Evolutionary conservation across 2,329 filamentous ascomycete species (phyloP), one percentile per base, ranked within the genome.

Genomic region (Aspergillus novoparasiticus): DNA sequence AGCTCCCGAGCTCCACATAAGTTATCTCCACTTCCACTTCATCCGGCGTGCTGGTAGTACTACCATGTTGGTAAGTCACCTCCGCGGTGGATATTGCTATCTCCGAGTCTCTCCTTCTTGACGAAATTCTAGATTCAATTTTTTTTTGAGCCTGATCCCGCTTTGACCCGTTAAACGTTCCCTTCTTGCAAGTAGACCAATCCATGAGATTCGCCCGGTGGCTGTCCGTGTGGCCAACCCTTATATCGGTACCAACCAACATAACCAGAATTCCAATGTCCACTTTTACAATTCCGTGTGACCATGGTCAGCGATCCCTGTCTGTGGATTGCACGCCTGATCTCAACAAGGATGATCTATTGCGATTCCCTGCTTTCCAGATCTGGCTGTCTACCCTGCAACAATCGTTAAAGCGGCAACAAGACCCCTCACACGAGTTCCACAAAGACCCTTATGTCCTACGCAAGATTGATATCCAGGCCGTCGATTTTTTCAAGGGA

Each of bases 361-460:
- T 81, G 21, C 74, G 75, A 1, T 87, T 87, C 60, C 81, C 82
- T 5, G 83, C 86, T 0, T 86, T 87, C 71, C 82, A 83, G 48
- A 80, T 79, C 48, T 88, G 86, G 86, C 76, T 85, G 5, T 73
- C 75, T 2, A 85, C 81, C 0, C 72, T 87, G 1, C 78, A 82
- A 43, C 75, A 78, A 28, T 84, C 83, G 0, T 75, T 87, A 5
- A 71, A 76, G 0, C 76, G 79, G 2, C 86, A 88, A 70, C 65
- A 78, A 3, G 57, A 78, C 14, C 64, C 77, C 14, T 67, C 72
- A 9, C 85, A 87, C 67, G 79, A 82, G 21, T 87, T 87, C 69
- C 78, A 86, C 68, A 65, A 72, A 2, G 69, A 79, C 34, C 85
- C 85, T 0, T 87, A 85, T 71, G 73, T 77, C 19, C 78, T 88